A percentile compares a stretch with the other conserved stretches of the same genome.
Conservation (phyloP, 2,329 filamentous ascomycete genomes). For the Phyllosticta ampelicida region DNA sequence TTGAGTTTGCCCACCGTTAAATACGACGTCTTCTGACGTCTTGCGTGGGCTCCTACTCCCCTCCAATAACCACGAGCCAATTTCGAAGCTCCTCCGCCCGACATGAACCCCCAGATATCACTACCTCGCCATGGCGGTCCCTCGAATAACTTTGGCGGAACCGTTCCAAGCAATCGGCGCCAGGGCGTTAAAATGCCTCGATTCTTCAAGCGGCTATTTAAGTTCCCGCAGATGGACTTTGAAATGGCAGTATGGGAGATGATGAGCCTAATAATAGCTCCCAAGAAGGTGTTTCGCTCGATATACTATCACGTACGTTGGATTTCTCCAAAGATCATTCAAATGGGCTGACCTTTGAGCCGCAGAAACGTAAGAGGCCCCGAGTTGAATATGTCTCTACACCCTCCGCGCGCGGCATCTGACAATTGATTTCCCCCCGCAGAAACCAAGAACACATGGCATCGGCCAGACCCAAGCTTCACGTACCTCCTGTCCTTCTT, state of each 20-base stretch:
- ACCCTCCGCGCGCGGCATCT: neutral
- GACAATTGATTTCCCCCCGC: conserved; percentile 11
- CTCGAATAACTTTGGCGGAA: conserved; percentile 40
- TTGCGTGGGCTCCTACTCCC: neutral
- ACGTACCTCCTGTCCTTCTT: conserved; percentile 60
- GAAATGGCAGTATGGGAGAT: conserved; percentile 66
- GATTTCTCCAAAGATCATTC: neutral
- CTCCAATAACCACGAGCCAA: neutral
- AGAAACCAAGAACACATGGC: conserved; percentile 63
- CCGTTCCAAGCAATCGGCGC: conserved; percentile 38
- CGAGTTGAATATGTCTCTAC: neutral
- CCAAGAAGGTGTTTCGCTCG: conserved; percentile 60
- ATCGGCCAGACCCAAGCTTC: conserved; percentile 58
- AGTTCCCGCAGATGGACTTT: conserved; percentile 65
- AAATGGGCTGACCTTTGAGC: neutral
- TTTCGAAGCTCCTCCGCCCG: neutral
- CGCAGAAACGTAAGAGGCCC: conserved; percentile 30
- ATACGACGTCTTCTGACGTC: neutral
- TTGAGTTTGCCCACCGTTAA: neutral
- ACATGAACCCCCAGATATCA: conserved; percentile 51
- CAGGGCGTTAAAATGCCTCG: conserved; percentile 50
- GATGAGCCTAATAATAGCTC: conserved; percentile 55
- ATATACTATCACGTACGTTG: conserved; percentile 56
- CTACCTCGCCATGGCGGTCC: conserved; percentile 46
- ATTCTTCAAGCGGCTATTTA: conserved; percentile 59